Conservation (phyloP, 2,329 filamentous ascomycete genomes). For the Nemania bipapillata region DNA sequence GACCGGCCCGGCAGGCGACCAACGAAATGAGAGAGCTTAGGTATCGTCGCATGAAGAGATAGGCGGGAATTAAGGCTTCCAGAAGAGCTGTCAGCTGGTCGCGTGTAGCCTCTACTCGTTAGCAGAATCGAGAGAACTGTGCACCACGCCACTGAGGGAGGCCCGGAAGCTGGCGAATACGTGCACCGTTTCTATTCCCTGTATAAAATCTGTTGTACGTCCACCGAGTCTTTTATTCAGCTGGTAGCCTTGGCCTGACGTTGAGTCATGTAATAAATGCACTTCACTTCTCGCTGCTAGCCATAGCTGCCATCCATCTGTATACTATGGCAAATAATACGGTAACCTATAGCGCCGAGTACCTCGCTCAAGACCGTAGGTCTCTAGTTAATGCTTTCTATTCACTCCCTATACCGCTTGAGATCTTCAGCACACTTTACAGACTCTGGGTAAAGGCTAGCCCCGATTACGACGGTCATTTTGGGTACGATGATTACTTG, state of each 20-base stretch:
- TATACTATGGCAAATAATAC: slow-evolving; percentile 21
- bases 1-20: not conserved
- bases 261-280: not conserved
- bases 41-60: slow-evolving; percentile 6
- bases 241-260: not conserved
- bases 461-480: slow-evolving; percentile 32
- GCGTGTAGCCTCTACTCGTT: slow-evolving; percentile 1
- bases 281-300: not conserved
- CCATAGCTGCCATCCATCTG: not conserved
- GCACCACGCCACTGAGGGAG: not conserved
- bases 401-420: slow-evolving; percentile 45
- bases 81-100: no score
- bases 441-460: slow-evolving; percentile 43
- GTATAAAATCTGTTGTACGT: not conserved
- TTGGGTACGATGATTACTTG: slow-evolving; percentile 46
- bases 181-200: not conserved
- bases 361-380: slow-evolving; percentile 42
- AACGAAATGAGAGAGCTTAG: not conserved
- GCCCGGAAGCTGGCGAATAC: not conserved
- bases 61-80: slow-evolving; percentile 3
- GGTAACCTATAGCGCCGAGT: slow-evolving; percentile 39
- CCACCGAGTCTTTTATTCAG: not conserved
- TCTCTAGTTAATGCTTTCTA: slow-evolving; percentile 40
- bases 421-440: slow-evolving; percentile 42
- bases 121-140: not conserved